Evolutionary conservation across 1,284 basidiomycete genomes (phyloP).

Genomic region (Sphagnurus paluster): DNA sequence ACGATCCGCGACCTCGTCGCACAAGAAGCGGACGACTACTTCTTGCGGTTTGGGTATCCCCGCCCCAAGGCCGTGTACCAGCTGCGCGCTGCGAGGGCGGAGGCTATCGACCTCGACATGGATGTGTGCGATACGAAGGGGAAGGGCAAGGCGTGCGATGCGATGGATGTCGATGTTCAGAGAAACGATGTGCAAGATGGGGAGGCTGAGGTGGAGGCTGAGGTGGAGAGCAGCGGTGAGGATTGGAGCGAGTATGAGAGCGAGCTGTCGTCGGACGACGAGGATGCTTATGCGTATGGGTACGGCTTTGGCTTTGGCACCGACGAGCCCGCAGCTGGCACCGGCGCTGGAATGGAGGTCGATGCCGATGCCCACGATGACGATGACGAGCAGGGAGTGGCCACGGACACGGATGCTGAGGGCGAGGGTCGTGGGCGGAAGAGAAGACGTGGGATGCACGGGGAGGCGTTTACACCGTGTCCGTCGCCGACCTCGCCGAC

Average conservation of each 20-base stretch:
- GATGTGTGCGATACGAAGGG: not conserved
- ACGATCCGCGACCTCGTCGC: slow-evolving; percentile 35
- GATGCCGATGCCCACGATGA: no score
- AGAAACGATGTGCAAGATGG: slow-evolving; percentile 15
- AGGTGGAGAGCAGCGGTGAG: slow-evolving; percentile 13
- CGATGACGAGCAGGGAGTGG: slow-evolving; percentile 18
- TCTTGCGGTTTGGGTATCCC: slow-evolving; percentile 26
- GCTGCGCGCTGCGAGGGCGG: not conserved
- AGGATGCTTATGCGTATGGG: no score
- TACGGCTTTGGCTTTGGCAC: no score
- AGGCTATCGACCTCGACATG: not conserved
- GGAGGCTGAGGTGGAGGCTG: slow-evolving; percentile 15
- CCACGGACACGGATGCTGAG: not conserved
- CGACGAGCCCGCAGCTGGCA: no score
- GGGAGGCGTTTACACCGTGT: no score
- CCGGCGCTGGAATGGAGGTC: no score
- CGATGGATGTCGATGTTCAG: slow-evolving; percentile 22
- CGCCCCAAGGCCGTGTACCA: slow-evolving; percentile 10
- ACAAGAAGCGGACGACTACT: slow-evolving; percentile 38
- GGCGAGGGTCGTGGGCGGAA: slow-evolving; percentile 2
- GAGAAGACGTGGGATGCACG: not conserved
- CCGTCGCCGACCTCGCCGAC: no score
- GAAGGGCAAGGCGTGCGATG: not conserved
- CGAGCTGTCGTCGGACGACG: slow-evolving; percentile 19
- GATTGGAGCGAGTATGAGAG: slow-evolving; percentile 26